phyloP scores from a whole-genome alignment of 2,329 filamentous ascomycete genomes.

The Plectosphaerella sp. region DNA sequence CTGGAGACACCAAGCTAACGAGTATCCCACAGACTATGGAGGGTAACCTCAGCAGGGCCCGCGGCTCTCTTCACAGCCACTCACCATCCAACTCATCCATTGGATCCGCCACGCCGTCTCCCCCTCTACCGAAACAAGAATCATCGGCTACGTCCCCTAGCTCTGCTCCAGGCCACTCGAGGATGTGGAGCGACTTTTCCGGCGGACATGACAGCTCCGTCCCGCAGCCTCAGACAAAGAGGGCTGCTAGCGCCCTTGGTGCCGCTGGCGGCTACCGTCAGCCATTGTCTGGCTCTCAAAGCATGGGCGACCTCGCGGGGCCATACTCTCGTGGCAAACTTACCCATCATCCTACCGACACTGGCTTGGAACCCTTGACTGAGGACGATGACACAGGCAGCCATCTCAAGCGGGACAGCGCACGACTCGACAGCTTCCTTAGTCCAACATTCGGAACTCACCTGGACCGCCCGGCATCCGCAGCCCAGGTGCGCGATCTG shows the following conservation, averaged over 20 bases:
- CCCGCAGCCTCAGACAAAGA: conserved; percentile 32
- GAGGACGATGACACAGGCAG: conserved; percentile 41
- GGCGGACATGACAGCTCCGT: conserved; percentile 4
- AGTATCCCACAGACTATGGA: conserved; percentile 73
- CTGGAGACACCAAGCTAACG: conserved; percentile 84
- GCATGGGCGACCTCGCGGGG: conserved; percentile 33
- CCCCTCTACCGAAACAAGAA: conserved; percentile 35
- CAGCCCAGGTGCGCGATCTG: conserved; percentile 67
- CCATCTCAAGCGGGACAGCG: conserved; percentile 24
- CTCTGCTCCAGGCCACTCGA: conserved; percentile 44
- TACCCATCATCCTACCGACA: conserved; percentile 35
- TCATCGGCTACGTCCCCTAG: conserved; percentile 15
- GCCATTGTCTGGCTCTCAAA: conserved; percentile 37
- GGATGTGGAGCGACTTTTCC: conserved; percentile 56
- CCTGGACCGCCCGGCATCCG: conserved; percentile 63
- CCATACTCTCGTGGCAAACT: conserved; percentile 29
- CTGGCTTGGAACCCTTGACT: conserved; percentile 44
- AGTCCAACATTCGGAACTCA: conserved; percentile 40
- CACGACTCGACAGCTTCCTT: conserved; percentile 30
- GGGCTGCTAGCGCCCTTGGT: conserved; percentile 61
- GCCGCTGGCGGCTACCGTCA: conserved; percentile 55
- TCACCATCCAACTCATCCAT: conserved; percentile 26
- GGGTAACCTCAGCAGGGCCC: conserved; percentile 77
- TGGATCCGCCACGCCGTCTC: conserved; percentile 48
- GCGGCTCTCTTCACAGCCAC: conserved; percentile 57